Evolutionary conservation across 139 green algal genomes (phyloP).

Genomic region (Raphidocelis subcapitata): DNA sequence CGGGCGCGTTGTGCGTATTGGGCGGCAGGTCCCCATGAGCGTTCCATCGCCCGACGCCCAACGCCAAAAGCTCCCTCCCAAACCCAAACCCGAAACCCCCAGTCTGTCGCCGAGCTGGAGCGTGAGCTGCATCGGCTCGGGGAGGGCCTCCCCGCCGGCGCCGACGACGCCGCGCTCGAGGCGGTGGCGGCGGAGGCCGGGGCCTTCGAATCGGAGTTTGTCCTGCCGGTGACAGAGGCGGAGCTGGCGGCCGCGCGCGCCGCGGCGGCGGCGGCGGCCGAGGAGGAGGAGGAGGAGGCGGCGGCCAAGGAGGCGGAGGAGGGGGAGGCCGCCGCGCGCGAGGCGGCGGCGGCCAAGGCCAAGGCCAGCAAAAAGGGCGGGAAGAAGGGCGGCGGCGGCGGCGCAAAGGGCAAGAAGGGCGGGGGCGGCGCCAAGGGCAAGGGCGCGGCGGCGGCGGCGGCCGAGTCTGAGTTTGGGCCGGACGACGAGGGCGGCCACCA

Average conservation of each 20-base stretch:
- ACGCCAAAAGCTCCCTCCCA: too few relatives aligned
- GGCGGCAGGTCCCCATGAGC: too few relatives aligned
- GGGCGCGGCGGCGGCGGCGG: background rate
- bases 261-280: slow-evolving; percentile 13
- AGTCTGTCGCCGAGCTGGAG: slow-evolving; percentile 24
- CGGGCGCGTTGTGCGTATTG: too few relatives aligned
- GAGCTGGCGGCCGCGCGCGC: slow-evolving; percentile 11
- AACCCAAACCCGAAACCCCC: too few relatives aligned
- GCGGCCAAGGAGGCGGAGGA: background rate
- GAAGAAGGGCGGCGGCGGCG: background rate
- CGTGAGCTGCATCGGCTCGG: slow-evolving; percentile 22
- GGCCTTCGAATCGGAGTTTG: slow-evolving; percentile 42
- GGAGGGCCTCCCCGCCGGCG: slow-evolving; percentile 32
- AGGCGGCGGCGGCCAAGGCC: background rate
- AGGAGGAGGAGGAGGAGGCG: background rate
- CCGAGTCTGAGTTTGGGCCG: slow-evolving; percentile 1
- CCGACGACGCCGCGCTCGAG: slow-evolving; percentile 23
- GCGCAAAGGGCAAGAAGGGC: background rate
- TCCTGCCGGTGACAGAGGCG: slow-evolving; percentile 25
- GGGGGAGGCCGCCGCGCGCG: background rate
- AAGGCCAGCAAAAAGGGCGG: slow-evolving; percentile 5
- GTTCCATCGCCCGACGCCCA: too few relatives aligned
- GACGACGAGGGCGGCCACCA: background rate
- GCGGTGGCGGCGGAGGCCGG: slow-evolving; percentile 25
- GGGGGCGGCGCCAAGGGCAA: slow-evolving; percentile 2